phyloP scores from a whole-genome alignment of 179 eudicot genomes.

The Silene vulgaris region DNA sequence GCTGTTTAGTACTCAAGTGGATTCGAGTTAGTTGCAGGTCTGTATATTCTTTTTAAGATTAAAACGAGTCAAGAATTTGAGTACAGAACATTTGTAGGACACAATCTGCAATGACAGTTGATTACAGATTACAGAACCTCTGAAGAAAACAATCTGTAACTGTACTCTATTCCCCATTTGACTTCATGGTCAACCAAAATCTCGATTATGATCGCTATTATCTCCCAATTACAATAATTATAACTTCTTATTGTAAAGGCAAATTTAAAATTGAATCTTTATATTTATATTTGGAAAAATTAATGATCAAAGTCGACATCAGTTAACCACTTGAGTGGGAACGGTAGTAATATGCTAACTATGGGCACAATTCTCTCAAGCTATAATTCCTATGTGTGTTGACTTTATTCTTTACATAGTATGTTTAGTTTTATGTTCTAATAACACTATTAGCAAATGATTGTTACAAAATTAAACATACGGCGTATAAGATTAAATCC shows the following conservation, averaged over 20 bases:
- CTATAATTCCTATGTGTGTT: conserved; percentile 14
- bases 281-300: background rate
- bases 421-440: conserved; percentile 23
- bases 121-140: background rate
- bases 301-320: background rate
- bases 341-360: conserved; percentile 13
- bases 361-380: conserved; percentile 15
- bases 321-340: background rate
- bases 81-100: background rate
- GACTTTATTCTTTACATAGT: conserved; percentile 25
- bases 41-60: no score
- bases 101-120: background rate
- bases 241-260: background rate
- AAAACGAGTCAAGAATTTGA: background rate
- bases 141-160: conserved; percentile 11
- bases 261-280: background rate
- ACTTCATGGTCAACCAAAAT: background rate
- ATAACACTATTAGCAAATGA: conserved; percentile 16
- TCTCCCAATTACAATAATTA: background rate
- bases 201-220: background rate
- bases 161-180: background rate
- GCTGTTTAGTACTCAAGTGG: background rate
- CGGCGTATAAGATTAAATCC: background rate
- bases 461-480: conserved; percentile 20
- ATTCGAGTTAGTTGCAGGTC: background rate